Base-by-base conservation (phyloP, 169 alveolate genomes). In the Eimeria zaria region DNA sequence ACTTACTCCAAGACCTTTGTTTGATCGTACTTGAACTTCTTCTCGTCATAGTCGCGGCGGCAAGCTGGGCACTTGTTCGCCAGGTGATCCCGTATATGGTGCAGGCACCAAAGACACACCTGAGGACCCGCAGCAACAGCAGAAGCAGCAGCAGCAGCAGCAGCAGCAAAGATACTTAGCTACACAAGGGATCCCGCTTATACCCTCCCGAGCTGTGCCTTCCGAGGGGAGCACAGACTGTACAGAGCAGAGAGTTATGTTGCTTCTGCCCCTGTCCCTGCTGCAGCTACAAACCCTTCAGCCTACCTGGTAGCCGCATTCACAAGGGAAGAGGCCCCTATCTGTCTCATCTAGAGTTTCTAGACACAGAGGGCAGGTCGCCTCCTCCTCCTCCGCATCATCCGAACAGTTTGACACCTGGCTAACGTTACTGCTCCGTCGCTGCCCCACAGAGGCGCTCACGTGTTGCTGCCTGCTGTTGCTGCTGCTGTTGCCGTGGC, bases 31-130 rank as follows among this genome's bases (percentile, higher is more conserved):
- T 95, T 95, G 87, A 87, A 89, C 39, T 95, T 95, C 55, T 97
- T 96, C 97, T 98, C 99, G 53, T 98, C 98, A 90, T 98, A 98
- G 89, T 96, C 98, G 80, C 99, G 98, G 85, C 99, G 96, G 78
- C 99, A 98, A 55, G 99, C 99, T 18, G 99, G 99, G 97, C 99
- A 98, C 95, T 98, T 98, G 97, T 98, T 98, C 83, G 98, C 98
- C 98, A 98, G 96, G 73, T 98, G 98, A 46, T 98, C 98, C 71
- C 99, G 96, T 60, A 98, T 97, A 97, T 98, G 98, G 89, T 98
- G 98, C 73, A 98, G 97, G 80, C 99, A 98, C 99, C 99, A 98
- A 33, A 98, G 97, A 91, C 99, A 98, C 80, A 98, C 98, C 97
- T 95, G 95, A 51, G 24, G 8, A 6, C 55, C 97, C 98, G 80